A percentile compares a stretch with the other conserved stretches of the same genome.
These are phyloP conservation scores for Setaria italica DNA, from an alignment of 202 grass and related monocot genomes.

Conservation along the genomic window DNA sequence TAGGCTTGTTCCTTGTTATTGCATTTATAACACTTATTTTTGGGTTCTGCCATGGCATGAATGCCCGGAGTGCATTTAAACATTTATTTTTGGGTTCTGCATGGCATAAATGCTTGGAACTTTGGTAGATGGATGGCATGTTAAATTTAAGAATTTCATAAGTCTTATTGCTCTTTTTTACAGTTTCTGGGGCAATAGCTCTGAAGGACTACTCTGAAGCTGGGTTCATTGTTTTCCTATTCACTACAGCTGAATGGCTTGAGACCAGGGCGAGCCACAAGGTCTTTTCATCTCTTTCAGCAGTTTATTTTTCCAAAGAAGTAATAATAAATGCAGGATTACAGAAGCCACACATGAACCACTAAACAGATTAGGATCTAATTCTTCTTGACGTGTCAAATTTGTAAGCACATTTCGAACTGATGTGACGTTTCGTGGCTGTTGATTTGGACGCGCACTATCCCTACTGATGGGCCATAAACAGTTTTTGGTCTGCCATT, in stretches of 20 bases:
- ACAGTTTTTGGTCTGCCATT: slow-evolving; percentile 40
- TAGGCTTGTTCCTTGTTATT: not conserved
- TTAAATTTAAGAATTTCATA: slow-evolving; percentile 25
- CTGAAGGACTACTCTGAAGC: slow-evolving; percentile 88
- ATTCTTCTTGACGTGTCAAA: slow-evolving; percentile 14
- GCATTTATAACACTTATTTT: not conserved
- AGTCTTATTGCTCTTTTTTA: slow-evolving; percentile 30
- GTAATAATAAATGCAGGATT: slow-evolving; percentile 8
- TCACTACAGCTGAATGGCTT: slow-evolving; percentile 92
- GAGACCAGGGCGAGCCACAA: slow-evolving; percentile 85
- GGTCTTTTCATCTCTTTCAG: slow-evolving; percentile 53
- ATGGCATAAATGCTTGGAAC: not conserved
- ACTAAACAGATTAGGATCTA: slow-evolving; percentile 38
- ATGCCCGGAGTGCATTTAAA: not conserved
- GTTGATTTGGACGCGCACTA: slow-evolving; percentile 40
- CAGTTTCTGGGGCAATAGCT: slow-evolving; percentile 91
- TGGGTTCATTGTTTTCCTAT: slow-evolving; percentile 90
- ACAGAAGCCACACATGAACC: slow-evolving; percentile 26
- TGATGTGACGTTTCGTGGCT: slow-evolving; percentile 5
- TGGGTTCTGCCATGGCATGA: not conserved
- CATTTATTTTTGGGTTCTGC: slow-evolving; percentile 3
- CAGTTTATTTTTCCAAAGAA: slow-evolving; percentile 29
- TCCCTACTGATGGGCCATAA: slow-evolving; percentile 32
- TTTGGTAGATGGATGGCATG: slow-evolving; percentile 27
- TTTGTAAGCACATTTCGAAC: slow-evolving; percentile 28